Evolutionary conservation across 192 early-diverging fungal genomes (phyloP).

Genomic region (Blastocladiella britannica): DNA sequence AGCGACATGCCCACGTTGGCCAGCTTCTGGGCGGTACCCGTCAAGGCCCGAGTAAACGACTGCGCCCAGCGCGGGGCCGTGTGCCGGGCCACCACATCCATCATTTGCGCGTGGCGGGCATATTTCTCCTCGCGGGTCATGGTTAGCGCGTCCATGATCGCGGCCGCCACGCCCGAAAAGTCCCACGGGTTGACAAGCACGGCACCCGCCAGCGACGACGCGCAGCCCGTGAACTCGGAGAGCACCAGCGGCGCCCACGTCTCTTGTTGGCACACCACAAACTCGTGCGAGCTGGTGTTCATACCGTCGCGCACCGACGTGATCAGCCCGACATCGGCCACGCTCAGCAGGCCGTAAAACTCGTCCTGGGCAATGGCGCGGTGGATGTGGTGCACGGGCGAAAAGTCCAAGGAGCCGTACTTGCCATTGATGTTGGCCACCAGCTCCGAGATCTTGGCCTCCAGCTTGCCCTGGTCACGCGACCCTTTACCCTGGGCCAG

Average conservation of each 20-base stretch:
- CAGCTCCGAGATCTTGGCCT: conserved; percentile 73
- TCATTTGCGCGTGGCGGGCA: conserved; percentile 42
- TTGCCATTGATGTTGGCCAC: conserved; percentile 82
- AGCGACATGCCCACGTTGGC: too few relatives aligned
- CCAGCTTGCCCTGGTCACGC: conserved; percentile 14
- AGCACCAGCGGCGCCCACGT: conserved; percentile 72
- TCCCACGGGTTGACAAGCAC: conserved; percentile 96
- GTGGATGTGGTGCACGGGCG: conserved; percentile 82
- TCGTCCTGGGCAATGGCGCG: conserved; percentile 85
- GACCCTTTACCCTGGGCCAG: conserved; percentile 8
- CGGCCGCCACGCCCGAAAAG: conserved; percentile 61
- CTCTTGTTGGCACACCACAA: conserved; percentile 74
- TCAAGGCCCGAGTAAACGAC: too few relatives aligned
- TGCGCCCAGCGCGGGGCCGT: conserved; percentile 76
- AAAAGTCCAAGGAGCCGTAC: conserved; percentile 86
- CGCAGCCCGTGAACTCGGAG: conserved; percentile 92
- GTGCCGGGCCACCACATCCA: conserved; percentile 49
- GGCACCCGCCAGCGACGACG: conserved; percentile 59
- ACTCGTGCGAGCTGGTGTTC: conserved; percentile 91
- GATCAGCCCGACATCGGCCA: conserved; percentile 85
- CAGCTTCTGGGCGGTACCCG: too few relatives aligned
- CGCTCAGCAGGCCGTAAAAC: conserved; percentile 75
- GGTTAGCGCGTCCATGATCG: conserved; percentile 69
- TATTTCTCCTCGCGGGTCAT: conserved; percentile 60
- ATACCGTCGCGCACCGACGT: conserved; percentile 88